Base-by-base conservation (phyloP, 352 stramenopile species). In the Globisporangium ultimum region DNA sequence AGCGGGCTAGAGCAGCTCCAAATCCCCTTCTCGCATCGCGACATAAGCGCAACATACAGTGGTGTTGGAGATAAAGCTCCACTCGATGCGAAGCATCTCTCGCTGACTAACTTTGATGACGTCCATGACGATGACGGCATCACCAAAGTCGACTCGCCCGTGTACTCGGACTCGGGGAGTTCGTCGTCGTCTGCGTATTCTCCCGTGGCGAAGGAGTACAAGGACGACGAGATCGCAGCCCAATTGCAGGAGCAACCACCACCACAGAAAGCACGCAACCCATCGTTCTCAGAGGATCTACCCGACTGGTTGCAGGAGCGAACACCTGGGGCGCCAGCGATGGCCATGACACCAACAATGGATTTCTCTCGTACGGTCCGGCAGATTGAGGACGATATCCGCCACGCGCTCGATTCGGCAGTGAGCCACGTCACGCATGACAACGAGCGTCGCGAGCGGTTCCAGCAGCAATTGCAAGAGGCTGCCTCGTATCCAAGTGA, bases 381-480 rank as follows among this genome's bases (percentile, higher is more conserved):
- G 49, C 68, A 84, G 41, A 83, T 90, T 15, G 76, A 86, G 38
- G 60, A 80, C 4, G 76, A 90, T 40, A 90, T 90, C 36, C 78
- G 68, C 9, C 36, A 66, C 21, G 80, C 78, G 17, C 70, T 90
- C 28, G 71, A 83, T 55, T 78, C 78, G 8, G 80, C 78, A 8
- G 72, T 68, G 2, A 61, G 61, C 11, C 66, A 70, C 8, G 76
- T 87, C 8, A 55, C 71, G 1, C 63, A 69, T 32, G 71, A 83
- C 7, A 61, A 71, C 24, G 55, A 75, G 32, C 64, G 70, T 15
- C 62, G 71, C 11, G 70, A 86, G 12, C 52, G 71, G 13, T 84
- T 89, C 48, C 55, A 81, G 50, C 67, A 56, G 15, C 65, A 70
- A 22, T 46, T 84, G 20, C 55, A 63, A 11, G 40, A 10, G 17